Conservation (phyloP, 495 filamentous ascomycete genomes). For the Aspergillus affinis region DNA sequence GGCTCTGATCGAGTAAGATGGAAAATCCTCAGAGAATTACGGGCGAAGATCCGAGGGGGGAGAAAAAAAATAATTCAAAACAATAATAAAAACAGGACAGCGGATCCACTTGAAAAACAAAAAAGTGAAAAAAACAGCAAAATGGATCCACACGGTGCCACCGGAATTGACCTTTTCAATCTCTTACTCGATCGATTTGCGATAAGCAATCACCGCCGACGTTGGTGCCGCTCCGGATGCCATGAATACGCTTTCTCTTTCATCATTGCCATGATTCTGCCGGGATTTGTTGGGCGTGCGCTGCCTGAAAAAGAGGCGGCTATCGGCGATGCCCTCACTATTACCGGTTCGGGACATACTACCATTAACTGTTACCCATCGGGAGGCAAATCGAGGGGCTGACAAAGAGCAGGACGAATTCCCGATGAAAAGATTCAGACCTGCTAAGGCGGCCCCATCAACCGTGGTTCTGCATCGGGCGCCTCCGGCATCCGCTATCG, state of each 20-base stretch:
- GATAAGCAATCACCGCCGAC: background rate
- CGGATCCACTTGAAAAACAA: background rate
- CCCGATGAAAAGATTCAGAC: background rate
- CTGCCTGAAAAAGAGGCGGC: background rate
- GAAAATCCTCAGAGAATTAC: background rate
- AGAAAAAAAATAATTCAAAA: background rate
- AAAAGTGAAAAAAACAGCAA: background rate
- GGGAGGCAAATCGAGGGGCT: background rate
- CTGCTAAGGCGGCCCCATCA: background rate
- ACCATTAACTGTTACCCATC: background rate
- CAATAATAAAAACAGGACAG: background rate
- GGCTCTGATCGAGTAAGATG: background rate
- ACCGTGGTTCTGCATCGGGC: conserved; percentile 22
- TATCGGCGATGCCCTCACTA: conserved; percentile 18
- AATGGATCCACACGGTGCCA: background rate
- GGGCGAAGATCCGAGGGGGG: background rate
- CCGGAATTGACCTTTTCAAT: background rate
- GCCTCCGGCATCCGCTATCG: conserved; percentile 27
- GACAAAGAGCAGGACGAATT: background rate
- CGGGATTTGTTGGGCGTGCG: background rate
- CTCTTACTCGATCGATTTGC: background rate
- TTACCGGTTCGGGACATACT: conserved; percentile 12
- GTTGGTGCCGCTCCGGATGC: background rate
- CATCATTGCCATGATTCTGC: background rate
- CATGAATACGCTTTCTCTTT: background rate